A percentile compares a stretch with the other conserved stretches of the same genome.
phyloP scores from a whole-genome alignment of 305 asterid species.

The Fraxinus angustifolia region DNA sequence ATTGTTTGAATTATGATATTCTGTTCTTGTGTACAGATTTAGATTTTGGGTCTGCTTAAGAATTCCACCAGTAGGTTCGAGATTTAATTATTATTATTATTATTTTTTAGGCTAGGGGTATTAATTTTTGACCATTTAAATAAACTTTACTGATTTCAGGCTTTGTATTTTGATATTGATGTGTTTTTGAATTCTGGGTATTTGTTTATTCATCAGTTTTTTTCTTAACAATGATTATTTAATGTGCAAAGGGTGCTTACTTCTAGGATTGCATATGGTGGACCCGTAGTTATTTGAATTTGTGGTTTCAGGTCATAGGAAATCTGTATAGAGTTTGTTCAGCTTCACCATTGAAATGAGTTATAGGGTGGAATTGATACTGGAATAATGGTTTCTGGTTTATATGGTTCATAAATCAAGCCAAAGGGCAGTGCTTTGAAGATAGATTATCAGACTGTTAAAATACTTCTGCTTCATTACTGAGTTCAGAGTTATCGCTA shows the following conservation, averaged over 20 bases:
- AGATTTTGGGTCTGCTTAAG: conserved; percentile 22
- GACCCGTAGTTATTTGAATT: not conserved
- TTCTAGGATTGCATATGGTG: not conserved
- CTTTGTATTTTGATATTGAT: conserved; percentile 30
- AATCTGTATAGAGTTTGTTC: conserved; percentile 5
- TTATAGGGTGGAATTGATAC: conserved; percentile 15
- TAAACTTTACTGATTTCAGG: conserved; percentile 19
- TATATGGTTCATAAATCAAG: conserved; percentile 4
- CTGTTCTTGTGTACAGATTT: conserved; percentile 17
- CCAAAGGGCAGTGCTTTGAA: conserved; percentile 1
- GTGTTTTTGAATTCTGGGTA: conserved; percentile 20
- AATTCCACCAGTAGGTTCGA: conserved; percentile 27
- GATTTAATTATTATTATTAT: conserved; percentile 19
- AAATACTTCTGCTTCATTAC: not conserved
- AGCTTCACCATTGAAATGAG: conserved; percentile 12
- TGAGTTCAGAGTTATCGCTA: not conserved
- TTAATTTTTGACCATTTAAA: conserved; percentile 14
- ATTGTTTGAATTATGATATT: conserved; percentile 23
- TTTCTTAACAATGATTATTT: not conserved
- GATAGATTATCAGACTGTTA: conserved; percentile 7
- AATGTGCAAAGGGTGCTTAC: conserved; percentile 2
- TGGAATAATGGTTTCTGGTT: conserved; percentile 2
- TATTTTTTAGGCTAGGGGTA: conserved; percentile 26
- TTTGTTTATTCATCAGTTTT: conserved; percentile 17
- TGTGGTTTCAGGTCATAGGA: conserved; percentile 17